A percentile compares a stretch with the other conserved stretches of the same genome.
phyloP scores from a whole-genome alignment of 768 basidiomycete genomes.

The Pisolithus microcarpus region DNA sequence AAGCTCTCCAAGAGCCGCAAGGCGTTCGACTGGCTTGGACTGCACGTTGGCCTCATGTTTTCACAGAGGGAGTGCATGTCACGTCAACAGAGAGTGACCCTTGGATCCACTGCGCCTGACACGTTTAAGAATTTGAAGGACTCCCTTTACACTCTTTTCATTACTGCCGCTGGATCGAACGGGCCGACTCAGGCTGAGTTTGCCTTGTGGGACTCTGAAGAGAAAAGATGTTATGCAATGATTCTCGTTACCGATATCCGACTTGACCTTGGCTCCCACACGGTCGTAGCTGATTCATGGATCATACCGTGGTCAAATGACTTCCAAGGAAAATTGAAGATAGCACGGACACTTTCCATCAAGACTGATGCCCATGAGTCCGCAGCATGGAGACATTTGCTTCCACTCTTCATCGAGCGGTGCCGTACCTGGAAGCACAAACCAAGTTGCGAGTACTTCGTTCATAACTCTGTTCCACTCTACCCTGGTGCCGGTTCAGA shows the following conservation, averaged over 20 bases:
- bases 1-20: conserved; percentile 11
- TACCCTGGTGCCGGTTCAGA: conserved; percentile 17
- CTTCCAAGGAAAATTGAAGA: conserved; percentile 8
- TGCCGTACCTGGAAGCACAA: conserved; percentile 43
- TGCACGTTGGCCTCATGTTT: conserved; percentile 27
- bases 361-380: conserved; percentile 7
- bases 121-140: conserved; percentile 29
- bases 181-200: conserved; percentile 13
- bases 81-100: background rate
- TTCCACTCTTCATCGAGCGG: conserved; percentile 43
- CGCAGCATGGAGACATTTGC: conserved; percentile 39
- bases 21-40: conserved; percentile 25
- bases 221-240: conserved; percentile 25
- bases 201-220: conserved; percentile 11
- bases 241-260: conserved; percentile 42
- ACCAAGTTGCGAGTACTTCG: conserved; percentile 37
- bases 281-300: conserved; percentile 45
- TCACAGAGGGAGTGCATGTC: conserved; percentile 23
- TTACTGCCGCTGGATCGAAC: conserved; percentile 20
- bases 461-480: conserved; percentile 28
- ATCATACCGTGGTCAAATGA: conserved; percentile 31
- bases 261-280: conserved; percentile 42
- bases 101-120: conserved; percentile 5
- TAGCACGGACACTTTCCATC: conserved; percentile 10
- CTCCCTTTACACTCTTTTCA: conserved; percentile 25